A percentile compares a stretch with the other conserved stretches of the same genome.
Conservation (phyloP, 768 basidiomycete genomes). For the Trametes coccinea region DNA sequence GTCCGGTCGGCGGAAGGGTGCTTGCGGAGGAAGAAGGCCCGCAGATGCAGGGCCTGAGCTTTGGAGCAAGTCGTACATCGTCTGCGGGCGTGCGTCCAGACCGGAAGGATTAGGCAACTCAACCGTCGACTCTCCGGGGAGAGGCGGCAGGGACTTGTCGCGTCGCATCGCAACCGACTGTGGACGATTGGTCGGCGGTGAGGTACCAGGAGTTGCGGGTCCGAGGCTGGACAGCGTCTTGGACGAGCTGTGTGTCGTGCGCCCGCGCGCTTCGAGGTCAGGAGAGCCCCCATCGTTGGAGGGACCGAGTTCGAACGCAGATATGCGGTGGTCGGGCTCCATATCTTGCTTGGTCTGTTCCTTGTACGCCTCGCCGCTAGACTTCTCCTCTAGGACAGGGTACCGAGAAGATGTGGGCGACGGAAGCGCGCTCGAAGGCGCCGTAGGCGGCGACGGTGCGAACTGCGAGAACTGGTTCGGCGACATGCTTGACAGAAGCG, state of each 20-base stretch:
- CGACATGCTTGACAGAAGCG: conserved; percentile 60
- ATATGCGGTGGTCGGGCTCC: conserved; percentile 42
- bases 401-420: conserved; percentile 75
- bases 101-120: conserved; percentile 29
- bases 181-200: conserved; percentile 20
- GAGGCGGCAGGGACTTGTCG: conserved; percentile 79
- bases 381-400: conserved; percentile 56
- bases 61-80: conserved; percentile 62
- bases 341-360: conserved; percentile 41
- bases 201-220: conserved; percentile 26
- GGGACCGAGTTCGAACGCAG: conserved; percentile 30
- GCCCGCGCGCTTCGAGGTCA: conserved; percentile 27
- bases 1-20: conserved; percentile 61
- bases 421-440: conserved; percentile 72
- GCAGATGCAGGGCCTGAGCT: conserved; percentile 34
- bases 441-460: conserved; percentile 73
- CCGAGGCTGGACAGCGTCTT: conserved; percentile 26
- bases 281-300: conserved; percentile 31
- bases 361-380: conserved; percentile 42
- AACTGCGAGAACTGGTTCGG: conserved; percentile 56
- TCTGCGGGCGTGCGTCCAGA: conserved; percentile 58
- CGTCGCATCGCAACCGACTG: conserved; percentile 39
- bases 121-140: conserved; percentile 51
- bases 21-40: conserved; percentile 61
- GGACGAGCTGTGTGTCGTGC: conserved; percentile 28